Evolutionary conservation across 805 yeast species (phyloP).

Genomic region (Helenozyma rhizophorensis): DNA sequence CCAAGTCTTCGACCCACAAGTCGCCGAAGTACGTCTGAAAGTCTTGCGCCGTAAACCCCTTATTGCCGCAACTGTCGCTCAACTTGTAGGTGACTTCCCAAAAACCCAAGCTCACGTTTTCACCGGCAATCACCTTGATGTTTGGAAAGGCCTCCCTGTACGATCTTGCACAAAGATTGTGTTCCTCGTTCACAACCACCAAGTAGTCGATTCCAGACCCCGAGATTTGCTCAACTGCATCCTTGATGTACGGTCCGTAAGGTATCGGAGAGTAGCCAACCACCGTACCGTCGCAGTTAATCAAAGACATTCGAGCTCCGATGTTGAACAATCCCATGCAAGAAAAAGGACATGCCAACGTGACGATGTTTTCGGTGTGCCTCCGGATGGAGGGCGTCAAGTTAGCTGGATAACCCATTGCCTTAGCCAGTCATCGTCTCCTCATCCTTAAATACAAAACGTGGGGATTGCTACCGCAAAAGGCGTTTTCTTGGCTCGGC

Average conservation of each 20-base stretch:
- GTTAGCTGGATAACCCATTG: too few relatives aligned
- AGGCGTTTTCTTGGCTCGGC: too few relatives aligned
- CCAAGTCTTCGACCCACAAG: constrained; percentile 7
- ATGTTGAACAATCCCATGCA: constrained; percentile 1
- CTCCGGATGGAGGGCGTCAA: too few relatives aligned
- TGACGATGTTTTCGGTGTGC: too few relatives aligned
- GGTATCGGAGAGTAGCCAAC: constrained; percentile 14
- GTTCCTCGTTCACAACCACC: constrained; percentile 13
- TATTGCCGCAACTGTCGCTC: background rate
- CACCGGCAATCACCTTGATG: constrained; percentile 10
- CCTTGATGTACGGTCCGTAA: constrained; percentile 10
- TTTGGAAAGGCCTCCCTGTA: constrained; percentile 12
- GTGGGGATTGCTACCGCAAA: too few relatives aligned
- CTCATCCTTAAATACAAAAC: too few relatives aligned
- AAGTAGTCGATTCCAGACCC: constrained; percentile 8
- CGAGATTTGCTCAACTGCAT: constrained; percentile 7
- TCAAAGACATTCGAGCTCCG: constrained; percentile 5
- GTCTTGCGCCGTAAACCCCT: constrained; percentile 4
- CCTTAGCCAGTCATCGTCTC: too few relatives aligned
- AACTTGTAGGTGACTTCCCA: background rate
- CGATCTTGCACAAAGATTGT: constrained; percentile 8
- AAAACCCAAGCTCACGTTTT: constrained; percentile 5
- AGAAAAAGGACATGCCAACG: constrained; percentile 5
- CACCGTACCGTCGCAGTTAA: constrained; percentile 2
- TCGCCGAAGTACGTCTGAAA: constrained; percentile 2